Evolutionary conservation across 192 early-diverging fungal species (phyloP).

Genomic region (Gryganskiella cystojenkinii): DNA sequence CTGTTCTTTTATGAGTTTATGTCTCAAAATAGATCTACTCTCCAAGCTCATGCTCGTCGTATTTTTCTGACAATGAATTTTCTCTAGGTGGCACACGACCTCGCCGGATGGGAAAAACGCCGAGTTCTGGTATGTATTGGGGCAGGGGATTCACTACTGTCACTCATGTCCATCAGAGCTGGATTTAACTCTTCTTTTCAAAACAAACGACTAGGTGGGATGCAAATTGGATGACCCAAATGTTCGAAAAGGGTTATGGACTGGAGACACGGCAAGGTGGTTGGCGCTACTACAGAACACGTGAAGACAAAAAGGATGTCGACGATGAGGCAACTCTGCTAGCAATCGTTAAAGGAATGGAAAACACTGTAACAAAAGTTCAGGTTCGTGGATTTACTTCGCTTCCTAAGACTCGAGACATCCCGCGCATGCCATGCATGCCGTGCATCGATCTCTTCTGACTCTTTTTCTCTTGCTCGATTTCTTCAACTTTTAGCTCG

Average conservation of each 20-base stretch:
- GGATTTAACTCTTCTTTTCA: background rate
- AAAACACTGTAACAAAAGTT: constrained; percentile 63
- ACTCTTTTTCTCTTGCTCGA: background rate
- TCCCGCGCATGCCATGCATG: no score
- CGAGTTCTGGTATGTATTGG: constrained; percentile 56
- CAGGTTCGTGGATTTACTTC: constrained; percentile 24
- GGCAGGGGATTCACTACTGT: background rate
- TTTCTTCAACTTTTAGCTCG: constrained; percentile 21
- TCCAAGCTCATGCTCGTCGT: background rate
- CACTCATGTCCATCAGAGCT: no score
- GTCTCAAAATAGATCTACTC: background rate
- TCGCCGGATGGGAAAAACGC: constrained; percentile 60
- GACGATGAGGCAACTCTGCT: constrained; percentile 65
- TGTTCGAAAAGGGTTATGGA: constrained; percentile 64
- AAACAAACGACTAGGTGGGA: constrained; percentile 53
- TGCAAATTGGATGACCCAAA: constrained; percentile 59
- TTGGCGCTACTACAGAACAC: constrained; percentile 62
- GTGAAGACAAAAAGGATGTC: constrained; percentile 70
- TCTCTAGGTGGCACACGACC: constrained; percentile 57
- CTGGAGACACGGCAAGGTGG: constrained; percentile 59
- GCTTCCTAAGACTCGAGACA: no score
- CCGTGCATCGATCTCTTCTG: background rate
- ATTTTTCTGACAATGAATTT: background rate
- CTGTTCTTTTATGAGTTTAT: background rate
- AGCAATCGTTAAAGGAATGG: constrained; percentile 54